phyloP scores from a whole-genome alignment of 2,329 filamentous ascomycete genomes.

The Nigrograna mackinnonii region DNA sequence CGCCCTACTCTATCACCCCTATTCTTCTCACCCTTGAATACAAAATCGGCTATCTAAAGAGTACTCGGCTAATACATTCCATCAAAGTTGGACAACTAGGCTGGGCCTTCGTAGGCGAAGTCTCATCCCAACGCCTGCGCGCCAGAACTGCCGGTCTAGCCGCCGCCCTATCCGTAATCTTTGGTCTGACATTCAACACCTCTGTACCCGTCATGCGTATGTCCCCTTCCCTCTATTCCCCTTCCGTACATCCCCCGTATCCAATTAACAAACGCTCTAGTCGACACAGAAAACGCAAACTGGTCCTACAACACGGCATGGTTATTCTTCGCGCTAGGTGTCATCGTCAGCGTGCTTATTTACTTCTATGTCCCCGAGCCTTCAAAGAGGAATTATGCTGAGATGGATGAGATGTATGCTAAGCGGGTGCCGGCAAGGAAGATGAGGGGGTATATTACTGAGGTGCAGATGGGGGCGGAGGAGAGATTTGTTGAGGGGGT shows the following conservation, averaged over 20 bases:
- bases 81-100: background rate
- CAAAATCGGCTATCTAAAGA: background rate
- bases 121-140: conserved; percentile 11
- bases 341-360: background rate
- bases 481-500: no score
- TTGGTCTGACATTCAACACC: background rate
- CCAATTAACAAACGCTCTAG: background rate
- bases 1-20: no score
- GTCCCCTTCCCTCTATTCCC: background rate
- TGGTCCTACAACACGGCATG: background rate
- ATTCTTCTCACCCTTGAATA: no score
- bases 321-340: background rate
- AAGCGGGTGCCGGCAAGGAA: background rate
- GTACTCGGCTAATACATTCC: background rate
- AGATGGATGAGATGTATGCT: background rate
- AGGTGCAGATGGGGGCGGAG: no score
- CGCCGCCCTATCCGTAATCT: conserved; percentile 4
- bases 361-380: background rate
- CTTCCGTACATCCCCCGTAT: background rate
- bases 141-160: conserved; percentile 11
- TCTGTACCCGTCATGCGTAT: background rate
- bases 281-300: background rate
- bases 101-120: conserved; percentile 12
- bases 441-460: background rate
- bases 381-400: background rate